Base-by-base conservation (phyloP, 106 monocot genomes). In the Ottelia alismoides region DNA sequence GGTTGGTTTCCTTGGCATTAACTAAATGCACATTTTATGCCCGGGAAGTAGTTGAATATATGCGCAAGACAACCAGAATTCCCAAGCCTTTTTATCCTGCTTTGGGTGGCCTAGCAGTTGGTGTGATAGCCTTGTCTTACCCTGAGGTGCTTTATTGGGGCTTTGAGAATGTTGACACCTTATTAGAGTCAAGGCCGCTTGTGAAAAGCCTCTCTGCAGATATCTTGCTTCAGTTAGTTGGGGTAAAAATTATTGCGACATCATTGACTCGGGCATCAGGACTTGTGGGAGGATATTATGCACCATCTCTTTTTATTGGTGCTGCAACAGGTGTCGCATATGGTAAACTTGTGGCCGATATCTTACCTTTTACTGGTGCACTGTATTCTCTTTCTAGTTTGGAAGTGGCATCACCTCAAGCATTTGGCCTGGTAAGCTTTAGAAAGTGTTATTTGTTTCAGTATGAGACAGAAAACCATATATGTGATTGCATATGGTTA, bases 281-380 rank as follows among this genome's bases (percentile, higher is more conserved):
- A 54, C 59, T 93, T 62, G 93, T 93, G 16, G 93, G 93, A 25
- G 93, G 93, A 43, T 93, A 93, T 61, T 93, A 93, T 71, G 93
- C 93, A 17, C 87, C 93, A n/a, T 93, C 93, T 20, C 77, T 93
- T 58, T 88, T 93, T 67, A 88, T 93, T 35, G 93, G 93, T 70
- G 93, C 88, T 57, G 93, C 93, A 45, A 88, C 93, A 54, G 93
- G 93, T 14, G 84, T 93, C 88, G 88, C 93, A 2, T 93, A 93
- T 72, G 88, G 93, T 30, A 88, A 88, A 58, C 56, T 84, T 59
- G 32, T 84, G 50, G 51, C 57, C 1, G 75, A 55, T 32, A 28
- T 72, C 46, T 57, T 92, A 25, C 40, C 55, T 20, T 79, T 73
- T 18, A 71, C 70, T 1, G 61, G 70, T 83, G 66, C 83, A 25